Conservation (phyloP, 1,284 basidiomycete genomes). For the Tausonia pullulans region DNA sequence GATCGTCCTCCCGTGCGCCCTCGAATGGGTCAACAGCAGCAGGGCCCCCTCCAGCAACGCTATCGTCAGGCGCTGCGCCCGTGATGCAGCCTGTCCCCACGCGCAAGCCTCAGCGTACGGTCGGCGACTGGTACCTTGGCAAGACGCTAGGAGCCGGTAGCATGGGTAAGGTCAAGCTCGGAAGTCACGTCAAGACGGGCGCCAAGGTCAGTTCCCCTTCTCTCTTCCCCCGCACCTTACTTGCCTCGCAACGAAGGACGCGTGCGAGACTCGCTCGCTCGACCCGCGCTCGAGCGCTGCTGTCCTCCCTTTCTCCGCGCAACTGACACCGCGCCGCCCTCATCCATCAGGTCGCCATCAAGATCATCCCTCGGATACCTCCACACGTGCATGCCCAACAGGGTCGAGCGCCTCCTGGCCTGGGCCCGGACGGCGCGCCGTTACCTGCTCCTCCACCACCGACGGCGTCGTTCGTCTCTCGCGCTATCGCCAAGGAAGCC, state of each 20-base stretch:
- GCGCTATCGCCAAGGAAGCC: slow-evolving; percentile 72
- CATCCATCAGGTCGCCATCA: slow-evolving; percentile 70
- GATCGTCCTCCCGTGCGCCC: not conserved
- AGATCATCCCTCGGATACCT: slow-evolving; percentile 81
- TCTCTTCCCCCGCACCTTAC: too few relatives aligned
- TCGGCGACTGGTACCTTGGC: slow-evolving; percentile 91
- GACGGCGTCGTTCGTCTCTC: slow-evolving; percentile 52
- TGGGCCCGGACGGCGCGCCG: slow-evolving; percentile 27
- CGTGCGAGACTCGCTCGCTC: too few relatives aligned
- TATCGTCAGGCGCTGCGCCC: too few relatives aligned
- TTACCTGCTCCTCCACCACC: slow-evolving; percentile 39
- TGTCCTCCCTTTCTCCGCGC: too few relatives aligned
- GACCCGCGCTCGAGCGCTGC: too few relatives aligned
- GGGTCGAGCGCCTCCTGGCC: not conserved
- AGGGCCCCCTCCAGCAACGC: not conserved
- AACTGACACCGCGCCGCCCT: too few relatives aligned
- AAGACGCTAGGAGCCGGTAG: slow-evolving; percentile 96
- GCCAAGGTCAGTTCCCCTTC: slow-evolving; percentile 64
- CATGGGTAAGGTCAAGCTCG: slow-evolving; percentile 99
- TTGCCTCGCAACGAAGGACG: not conserved
- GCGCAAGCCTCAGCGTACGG: slow-evolving; percentile 21
- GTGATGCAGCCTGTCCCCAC: too few relatives aligned
- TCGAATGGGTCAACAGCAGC: not conserved
- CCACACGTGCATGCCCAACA: slow-evolving; percentile 35
- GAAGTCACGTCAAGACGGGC: slow-evolving; percentile 73